phyloP scores from a whole-genome alignment of 179 eudicot species.

The Nepenthes alata region DNA sequence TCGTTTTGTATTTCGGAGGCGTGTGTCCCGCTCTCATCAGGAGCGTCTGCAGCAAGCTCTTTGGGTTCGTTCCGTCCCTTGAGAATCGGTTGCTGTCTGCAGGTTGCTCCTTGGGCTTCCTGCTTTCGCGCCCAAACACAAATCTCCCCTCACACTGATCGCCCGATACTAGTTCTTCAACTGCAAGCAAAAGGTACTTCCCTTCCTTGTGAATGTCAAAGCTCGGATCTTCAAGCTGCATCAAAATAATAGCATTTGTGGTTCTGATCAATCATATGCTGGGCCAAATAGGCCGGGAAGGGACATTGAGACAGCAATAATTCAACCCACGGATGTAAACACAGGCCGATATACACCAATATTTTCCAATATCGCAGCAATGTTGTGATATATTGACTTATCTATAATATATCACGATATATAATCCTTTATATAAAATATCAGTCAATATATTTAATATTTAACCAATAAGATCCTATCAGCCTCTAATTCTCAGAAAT shows the following conservation, averaged over 20 bases:
- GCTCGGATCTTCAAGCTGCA: constrained; percentile 79
- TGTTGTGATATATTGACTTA: too few relatives aligned
- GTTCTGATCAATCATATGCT: background rate
- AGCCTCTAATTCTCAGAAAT: too few relatives aligned
- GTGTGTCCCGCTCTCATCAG: constrained; percentile 97
- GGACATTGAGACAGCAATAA: too few relatives aligned
- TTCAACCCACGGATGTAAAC: too few relatives aligned
- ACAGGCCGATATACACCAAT: too few relatives aligned
- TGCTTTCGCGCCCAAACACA: constrained; percentile 85
- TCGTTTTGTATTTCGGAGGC: constrained; percentile 90
- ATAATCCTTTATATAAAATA: too few relatives aligned
- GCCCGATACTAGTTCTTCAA: constrained; percentile 79
- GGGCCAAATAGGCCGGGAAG: too few relatives aligned
- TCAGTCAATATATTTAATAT: too few relatives aligned
- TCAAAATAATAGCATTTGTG: constrained; percentile 1
- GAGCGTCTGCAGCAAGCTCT: constrained; percentile 90
- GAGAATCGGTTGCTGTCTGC: constrained; percentile 41
- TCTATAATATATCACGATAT: too few relatives aligned
- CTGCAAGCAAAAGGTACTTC: constrained; percentile 82
- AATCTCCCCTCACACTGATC: constrained; percentile 93
- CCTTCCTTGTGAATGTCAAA: constrained; percentile 76
- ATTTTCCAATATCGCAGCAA: too few relatives aligned
- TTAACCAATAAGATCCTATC: too few relatives aligned
- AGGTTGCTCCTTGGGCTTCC: constrained; percentile 33
- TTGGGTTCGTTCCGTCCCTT: constrained; percentile 86